A percentile compares a stretch with the other conserved stretches of the same genome.
Conservation (phyloP, 805 yeast species). For the Starmerella roubikii region DNA sequence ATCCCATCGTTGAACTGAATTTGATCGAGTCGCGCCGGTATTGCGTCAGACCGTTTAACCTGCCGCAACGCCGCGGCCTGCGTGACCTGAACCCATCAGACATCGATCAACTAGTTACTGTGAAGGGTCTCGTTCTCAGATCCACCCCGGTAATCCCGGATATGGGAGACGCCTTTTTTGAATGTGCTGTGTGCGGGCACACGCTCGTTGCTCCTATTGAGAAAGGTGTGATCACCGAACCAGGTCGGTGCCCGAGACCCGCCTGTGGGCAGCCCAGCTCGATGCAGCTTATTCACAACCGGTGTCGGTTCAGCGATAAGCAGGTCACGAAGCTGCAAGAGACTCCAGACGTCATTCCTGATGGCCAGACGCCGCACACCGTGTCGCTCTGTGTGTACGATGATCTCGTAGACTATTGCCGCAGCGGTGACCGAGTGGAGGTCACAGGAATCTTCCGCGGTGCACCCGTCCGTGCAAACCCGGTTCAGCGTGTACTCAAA, state of each 20-base stretch:
- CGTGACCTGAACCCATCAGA: constrained; percentile 88
- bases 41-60: constrained; percentile 80
- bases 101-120: constrained; percentile 80
- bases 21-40: constrained; percentile 71
- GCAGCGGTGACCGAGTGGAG: constrained; percentile 94
- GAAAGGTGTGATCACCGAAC: constrained; percentile 88
- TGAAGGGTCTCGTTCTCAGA: constrained; percentile 82
- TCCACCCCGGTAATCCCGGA: constrained; percentile 90
- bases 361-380: constrained; percentile 97
- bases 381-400: constrained; percentile 89
- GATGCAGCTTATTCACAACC: constrained; percentile 81
- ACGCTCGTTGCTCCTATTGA: constrained; percentile 85
- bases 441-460: constrained; percentile 93
- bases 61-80: constrained; percentile 61
- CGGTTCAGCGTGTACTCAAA: constrained; percentile 72
- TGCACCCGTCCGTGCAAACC: constrained; percentile 76
- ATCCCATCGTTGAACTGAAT: constrained; percentile 31
- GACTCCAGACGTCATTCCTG: constrained; percentile 92
- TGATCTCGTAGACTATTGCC: constrained; percentile 82
- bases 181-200: constrained; percentile 89
- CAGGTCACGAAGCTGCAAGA: constrained; percentile 91
- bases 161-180: constrained; percentile 94
- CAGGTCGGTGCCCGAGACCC: constrained; percentile 80
- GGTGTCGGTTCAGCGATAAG: constrained; percentile 87
- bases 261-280: constrained; percentile 72